Evolutionary conservation across 1,284 basidiomycete species (phyloP).

Genomic region (Athelia psychrophila): DNA sequence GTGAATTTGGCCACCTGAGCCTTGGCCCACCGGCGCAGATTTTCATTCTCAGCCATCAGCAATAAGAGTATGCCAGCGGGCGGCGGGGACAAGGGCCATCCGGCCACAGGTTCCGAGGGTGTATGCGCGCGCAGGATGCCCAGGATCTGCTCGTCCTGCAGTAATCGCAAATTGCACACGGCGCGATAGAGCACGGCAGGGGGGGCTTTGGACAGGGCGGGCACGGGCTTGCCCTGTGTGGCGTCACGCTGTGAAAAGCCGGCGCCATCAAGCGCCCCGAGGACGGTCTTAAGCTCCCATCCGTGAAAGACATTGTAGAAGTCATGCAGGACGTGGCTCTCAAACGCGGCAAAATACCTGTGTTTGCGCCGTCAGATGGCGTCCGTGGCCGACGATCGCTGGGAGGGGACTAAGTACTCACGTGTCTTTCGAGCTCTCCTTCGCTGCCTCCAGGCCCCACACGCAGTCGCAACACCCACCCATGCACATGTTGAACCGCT

Average conservation of each 20-base stretch:
- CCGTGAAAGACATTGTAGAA: slow-evolving; percentile 68
- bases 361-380: no score
- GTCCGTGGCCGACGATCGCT: neutral
- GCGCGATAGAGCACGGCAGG: slow-evolving; percentile 61
- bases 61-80: slow-evolving; percentile 62
- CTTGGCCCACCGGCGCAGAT: slow-evolving; percentile 59
- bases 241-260: slow-evolving; percentile 24
- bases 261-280: slow-evolving; percentile 39
- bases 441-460: slow-evolving; percentile 59
- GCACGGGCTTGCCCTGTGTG: slow-evolving; percentile 9
- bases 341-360: slow-evolving; percentile 70
- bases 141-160: slow-evolving; percentile 50
- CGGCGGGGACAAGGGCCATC: slow-evolving; percentile 56
- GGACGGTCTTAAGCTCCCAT: slow-evolving; percentile 59
- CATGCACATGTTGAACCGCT: slow-evolving; percentile 53
- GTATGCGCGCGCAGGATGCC: slow-evolving; percentile 39
- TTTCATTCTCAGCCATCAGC: slow-evolving; percentile 44
- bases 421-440: slow-evolving; percentile 62
- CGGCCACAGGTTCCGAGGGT: slow-evolving; percentile 32
- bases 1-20: slow-evolving; percentile 38
- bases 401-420: slow-evolving; percentile 38
- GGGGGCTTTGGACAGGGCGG: slow-evolving; percentile 37
- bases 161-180: slow-evolving; percentile 60
- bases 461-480: slow-evolving; percentile 66
- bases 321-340: slow-evolving; percentile 39